Evolutionary conservation across 306 rosid species (phyloP).

Genomic region (Oemleria cerasiformis): DNA sequence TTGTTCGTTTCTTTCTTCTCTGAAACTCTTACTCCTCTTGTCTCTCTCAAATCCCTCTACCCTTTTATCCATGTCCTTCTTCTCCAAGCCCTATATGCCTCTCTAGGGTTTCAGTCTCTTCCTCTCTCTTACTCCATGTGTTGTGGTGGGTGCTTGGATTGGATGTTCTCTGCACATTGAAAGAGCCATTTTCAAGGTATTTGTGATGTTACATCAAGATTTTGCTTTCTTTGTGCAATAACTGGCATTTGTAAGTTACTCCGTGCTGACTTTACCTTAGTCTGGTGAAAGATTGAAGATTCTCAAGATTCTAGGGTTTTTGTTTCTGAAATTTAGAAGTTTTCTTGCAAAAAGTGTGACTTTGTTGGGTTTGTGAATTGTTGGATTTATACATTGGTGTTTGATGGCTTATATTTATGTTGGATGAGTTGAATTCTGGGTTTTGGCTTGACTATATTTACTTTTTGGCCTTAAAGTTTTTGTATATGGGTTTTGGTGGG

Average conservation of each 20-base stretch:
- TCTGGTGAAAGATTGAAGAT: constrained; percentile 27
- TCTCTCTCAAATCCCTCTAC: constrained; percentile 41
- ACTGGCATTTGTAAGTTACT: constrained; percentile 34
- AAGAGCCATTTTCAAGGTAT: constrained; percentile 21
- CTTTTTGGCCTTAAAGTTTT: constrained; percentile 15
- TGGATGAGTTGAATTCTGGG: constrained; percentile 36
- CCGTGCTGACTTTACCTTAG: constrained; percentile 23
- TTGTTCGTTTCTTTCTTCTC: constrained; percentile 29
- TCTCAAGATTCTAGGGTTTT: constrained; percentile 36
- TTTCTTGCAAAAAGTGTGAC: neutral
- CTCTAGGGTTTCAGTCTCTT: constrained; percentile 31
- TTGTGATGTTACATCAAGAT: constrained; percentile 13
- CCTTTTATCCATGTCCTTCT: constrained; percentile 76
- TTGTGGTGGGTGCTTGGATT: constrained; percentile 2
- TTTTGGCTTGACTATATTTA: constrained; percentile 14
- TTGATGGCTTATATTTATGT: constrained; percentile 26
- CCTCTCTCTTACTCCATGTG: constrained; percentile 11
- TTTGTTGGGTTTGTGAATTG: constrained; percentile 17
- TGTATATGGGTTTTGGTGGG: constrained; percentile 12
- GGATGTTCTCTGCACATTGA: constrained; percentile 3
- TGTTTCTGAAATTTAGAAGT: constrained; percentile 29
- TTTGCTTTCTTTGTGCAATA: constrained; percentile 26
- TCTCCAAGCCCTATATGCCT: constrained; percentile 37
- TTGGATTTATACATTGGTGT: constrained; percentile 28
- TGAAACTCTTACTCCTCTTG: constrained; percentile 35